Evolutionary conservation across 352 stramenopile species (phyloP).

Genomic region (Nothophytophthora sp.): DNA sequence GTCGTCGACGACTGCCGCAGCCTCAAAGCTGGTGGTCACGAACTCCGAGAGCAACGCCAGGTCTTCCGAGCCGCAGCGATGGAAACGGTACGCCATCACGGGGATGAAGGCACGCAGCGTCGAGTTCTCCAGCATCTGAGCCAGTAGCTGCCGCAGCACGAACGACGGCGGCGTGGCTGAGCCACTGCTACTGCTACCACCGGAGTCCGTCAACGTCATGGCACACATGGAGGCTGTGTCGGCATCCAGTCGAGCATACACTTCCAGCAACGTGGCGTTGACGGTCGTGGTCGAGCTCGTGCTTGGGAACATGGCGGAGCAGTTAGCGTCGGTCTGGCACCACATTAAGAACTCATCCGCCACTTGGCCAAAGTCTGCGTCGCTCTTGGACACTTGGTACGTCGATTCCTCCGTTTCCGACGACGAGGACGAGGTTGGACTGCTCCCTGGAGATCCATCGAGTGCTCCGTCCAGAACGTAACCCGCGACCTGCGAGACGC

Average conservation of each 20-base stretch:
- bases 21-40: constrained; percentile 23
- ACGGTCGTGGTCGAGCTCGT: constrained; percentile 27
- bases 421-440: background rate
- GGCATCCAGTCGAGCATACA: constrained; percentile 42
- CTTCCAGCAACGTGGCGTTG: constrained; percentile 27
- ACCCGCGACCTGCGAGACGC: constrained; percentile 43
- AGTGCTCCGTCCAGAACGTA: constrained; percentile 64
- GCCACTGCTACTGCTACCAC: constrained; percentile 7
- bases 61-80: constrained; percentile 52
- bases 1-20: too few species aligned
- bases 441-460: constrained; percentile 6
- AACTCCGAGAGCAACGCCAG: constrained; percentile 39
- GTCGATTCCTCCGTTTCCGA: background rate
- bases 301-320: constrained; percentile 37
- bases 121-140: constrained; percentile 43
- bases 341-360: constrained; percentile 43
- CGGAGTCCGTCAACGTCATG: constrained; percentile 14
- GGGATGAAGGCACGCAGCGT: constrained; percentile 64
- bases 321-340: constrained; percentile 50
- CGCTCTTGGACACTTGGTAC: constrained; percentile 32
- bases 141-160: constrained; percentile 48
- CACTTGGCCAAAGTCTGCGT: constrained; percentile 46
- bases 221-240: constrained; percentile 29
- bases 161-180: constrained; percentile 39
- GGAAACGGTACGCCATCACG: constrained; percentile 52